Base-by-base conservation (phyloP, 371 early-diverging fungal species). In the Lichtheimia ramosa region DNA sequence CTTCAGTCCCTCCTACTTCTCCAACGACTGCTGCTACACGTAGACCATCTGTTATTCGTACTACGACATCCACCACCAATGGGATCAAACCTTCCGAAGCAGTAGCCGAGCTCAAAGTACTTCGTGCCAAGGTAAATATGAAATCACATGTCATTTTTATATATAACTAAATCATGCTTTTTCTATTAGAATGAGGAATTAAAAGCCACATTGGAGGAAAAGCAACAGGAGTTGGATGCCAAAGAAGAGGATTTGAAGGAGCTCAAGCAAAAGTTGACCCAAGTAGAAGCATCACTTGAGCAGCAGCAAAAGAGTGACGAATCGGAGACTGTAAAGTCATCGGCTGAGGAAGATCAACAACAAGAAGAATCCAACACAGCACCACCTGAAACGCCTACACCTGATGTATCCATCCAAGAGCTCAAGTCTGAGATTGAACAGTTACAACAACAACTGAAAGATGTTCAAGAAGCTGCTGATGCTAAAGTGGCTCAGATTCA, bases 101-200 rank as follows among this genome's bases (percentile, higher is more conserved):
- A 7, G 21, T 62, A 15, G 56, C 67, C 15, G 67, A 66, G 50
- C 59, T 66, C 27, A 66, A 66, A 52, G 56, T 54, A 13, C 43
- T 66, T 43, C 58, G 57, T 13, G 59, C 58, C 21, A 62, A 62
- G 67, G 67, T 65, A 55, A 10, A 13, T 43, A 18, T 46, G 21
- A 46, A 8, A 34, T 34, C 34, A 34, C 34, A 34, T 34, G 34
- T 34, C 34, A 6, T 34, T 8, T 34, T 5, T 25, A n/a, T n/a
- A n/a, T n/a, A n/a, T n/a, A n/a, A n/a, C n/a, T n/a, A n/a, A n/a
- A n/a, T n/a, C n/a, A n/a, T n/a, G n/a, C n/a, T n/a, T n/a, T n/a
- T n/a, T n/a, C n/a, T n/a, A n/a, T n/a, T 51, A 64, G 65, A 50
- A 64, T 39, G 59, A 59, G 23, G 65, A 59, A 28, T 28, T 64